Conservation (phyloP, 1,284 basidiomycete genomes). For the Trichosporon ovoides region DNA sequence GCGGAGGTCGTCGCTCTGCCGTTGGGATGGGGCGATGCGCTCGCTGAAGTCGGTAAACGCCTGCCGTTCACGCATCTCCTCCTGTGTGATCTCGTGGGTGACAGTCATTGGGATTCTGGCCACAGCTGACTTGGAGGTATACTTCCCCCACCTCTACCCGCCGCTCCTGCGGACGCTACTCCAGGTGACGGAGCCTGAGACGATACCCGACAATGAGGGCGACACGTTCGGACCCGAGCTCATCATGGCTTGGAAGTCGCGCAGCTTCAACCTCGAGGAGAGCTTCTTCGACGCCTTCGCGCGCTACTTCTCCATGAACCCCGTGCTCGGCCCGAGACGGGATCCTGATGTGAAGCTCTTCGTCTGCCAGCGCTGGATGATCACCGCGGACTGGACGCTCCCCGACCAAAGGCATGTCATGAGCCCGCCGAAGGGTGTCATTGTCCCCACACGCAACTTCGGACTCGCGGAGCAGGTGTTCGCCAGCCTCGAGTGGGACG, state of each 20-base stretch:
- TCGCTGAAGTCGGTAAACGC: conserved; percentile 11
- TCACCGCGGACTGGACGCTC: conserved; percentile 35
- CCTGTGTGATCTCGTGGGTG: conserved; percentile 44
- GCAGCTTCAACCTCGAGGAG: conserved; percentile 42
- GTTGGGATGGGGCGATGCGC: conserved; percentile 39
- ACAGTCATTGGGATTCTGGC: no score
- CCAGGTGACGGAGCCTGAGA: conserved; percentile 34
- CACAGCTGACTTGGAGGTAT: conserved; percentile 30
- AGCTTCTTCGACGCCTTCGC: conserved; percentile 44
- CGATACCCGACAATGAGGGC: neutral
- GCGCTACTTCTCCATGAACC: conserved; percentile 36
- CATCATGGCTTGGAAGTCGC: conserved; percentile 43
- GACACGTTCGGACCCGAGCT: conserved; percentile 39
- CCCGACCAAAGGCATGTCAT: conserved; percentile 34
- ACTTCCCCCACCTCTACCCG: conserved; percentile 46
- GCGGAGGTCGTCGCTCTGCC: conserved; percentile 25
- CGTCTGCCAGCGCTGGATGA: conserved; percentile 39
- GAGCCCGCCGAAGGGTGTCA: conserved; percentile 34
- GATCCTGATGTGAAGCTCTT: conserved; percentile 38
- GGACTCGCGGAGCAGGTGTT: conserved; percentile 39
- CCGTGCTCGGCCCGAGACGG: conserved; percentile 28
- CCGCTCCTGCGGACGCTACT: conserved; percentile 39
- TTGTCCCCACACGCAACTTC: conserved; percentile 30
- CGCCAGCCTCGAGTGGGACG: conserved; percentile 32
- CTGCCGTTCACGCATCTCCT: conserved; percentile 41